Conservation (phyloP, 2,329 filamentous ascomycete genomes). For the Emericellopsis cladophorae region DNA sequence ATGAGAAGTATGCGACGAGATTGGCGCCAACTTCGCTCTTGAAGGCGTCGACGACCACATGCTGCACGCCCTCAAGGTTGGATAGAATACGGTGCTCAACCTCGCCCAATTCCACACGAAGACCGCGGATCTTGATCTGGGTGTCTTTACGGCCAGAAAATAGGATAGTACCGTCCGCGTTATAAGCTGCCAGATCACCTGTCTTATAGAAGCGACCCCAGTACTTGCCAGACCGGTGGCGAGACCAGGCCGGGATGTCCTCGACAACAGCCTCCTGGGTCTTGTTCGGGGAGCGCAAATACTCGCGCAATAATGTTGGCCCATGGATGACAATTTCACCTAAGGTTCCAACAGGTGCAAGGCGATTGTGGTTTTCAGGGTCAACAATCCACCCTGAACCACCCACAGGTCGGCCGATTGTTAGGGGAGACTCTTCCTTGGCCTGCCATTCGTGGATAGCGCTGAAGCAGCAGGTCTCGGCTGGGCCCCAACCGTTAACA, state of each 20-base stretch:
- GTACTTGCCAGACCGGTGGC: no score
- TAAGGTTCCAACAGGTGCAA: no score
- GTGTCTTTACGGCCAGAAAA: constrained; percentile 40
- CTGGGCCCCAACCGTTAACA: no score
- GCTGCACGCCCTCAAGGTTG: not conserved
- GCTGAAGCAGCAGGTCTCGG: no score
- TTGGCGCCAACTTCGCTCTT: not conserved
- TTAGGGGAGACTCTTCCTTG: not conserved
- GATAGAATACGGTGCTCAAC: constrained; percentile 4
- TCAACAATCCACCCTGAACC: no score
- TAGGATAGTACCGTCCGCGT: constrained; percentile 23
- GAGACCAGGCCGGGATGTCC: no score
- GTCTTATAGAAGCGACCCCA: constrained; percentile 24
- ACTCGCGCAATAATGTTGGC: no score
- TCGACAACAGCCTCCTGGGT: no score
- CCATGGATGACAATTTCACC: no score
- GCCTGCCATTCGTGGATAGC: no score
- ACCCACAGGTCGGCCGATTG: not conserved
- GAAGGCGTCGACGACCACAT: constrained; percentile 2
- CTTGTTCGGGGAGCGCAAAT: no score
- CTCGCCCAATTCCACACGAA: constrained; percentile 31
- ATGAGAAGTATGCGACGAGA: not conserved
- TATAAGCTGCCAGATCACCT: constrained; percentile 30
- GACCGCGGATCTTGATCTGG: constrained; percentile 48
- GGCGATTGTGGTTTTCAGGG: no score